Percentiles rank a stretch among this genome's conserved stretches.
Evolutionary conservation across 148 eudicot species (phyloP).

Genomic region (Nepenthes mirabilis): DNA sequence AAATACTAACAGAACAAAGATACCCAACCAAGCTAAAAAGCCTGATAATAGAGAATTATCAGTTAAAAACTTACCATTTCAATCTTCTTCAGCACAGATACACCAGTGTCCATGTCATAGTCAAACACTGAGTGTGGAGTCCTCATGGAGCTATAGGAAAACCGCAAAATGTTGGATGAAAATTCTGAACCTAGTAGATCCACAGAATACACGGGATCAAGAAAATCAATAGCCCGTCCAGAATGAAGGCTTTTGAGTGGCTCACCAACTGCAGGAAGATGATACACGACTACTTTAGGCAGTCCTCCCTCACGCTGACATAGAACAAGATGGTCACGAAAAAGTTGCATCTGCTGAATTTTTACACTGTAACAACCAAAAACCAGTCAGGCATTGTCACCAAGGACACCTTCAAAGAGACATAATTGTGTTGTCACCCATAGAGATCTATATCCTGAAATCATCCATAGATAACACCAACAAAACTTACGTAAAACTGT

Average conservation of each 20-base stretch:
- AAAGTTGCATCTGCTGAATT: conserved; percentile 54
- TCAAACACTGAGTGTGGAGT: conserved; percentile 72
- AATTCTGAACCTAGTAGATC: conserved; percentile 47
- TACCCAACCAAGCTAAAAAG: neutral
- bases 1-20: neutral
- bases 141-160: conserved; percentile 77
- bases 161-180: conserved; percentile 60
- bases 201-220: conserved; percentile 70
- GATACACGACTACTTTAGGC: conserved; percentile 38
- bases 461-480: no score
- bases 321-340: conserved; percentile 62
- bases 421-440: neutral
- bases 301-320: conserved; percentile 70
- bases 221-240: conserved; percentile 55
- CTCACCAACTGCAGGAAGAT: conserved; percentile 65
- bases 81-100: conserved; percentile 62
- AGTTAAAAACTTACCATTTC: conserved; percentile 38
- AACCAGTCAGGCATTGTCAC: conserved; percentile 7
- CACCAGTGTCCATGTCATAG: conserved; percentile 80
- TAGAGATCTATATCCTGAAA: neutral
- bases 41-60: neutral
- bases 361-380: conserved; percentile 48
- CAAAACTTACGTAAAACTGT: no score
- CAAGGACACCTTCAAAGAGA: neutral
- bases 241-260: conserved; percentile 52